Evolutionary conservation across 306 rosid species (phyloP).

Genomic region (Glycyrrhiza uralensis): DNA sequence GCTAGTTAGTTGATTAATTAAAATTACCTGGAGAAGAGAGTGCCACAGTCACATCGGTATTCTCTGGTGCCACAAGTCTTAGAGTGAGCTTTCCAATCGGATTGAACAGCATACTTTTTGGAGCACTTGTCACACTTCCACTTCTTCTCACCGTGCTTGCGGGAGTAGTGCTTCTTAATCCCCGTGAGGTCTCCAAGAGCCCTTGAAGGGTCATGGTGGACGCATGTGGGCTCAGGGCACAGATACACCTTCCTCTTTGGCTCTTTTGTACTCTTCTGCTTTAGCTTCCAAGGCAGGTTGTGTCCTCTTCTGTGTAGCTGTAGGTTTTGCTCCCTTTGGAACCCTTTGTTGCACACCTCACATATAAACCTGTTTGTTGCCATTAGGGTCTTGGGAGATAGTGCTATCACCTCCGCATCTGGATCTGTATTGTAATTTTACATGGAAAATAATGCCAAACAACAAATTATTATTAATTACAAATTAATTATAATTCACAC

Average conservation of each 20-base stretch:
- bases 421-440: slow-evolving; percentile 60
- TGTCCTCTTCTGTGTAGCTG: slow-evolving; percentile 99
- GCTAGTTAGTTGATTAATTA: too few relatives aligned
- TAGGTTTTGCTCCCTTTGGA: slow-evolving; percentile 92
- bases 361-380: slow-evolving; percentile 98
- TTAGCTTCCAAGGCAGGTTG: slow-evolving; percentile 93
- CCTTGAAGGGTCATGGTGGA: slow-evolving; percentile 89
- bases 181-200: slow-evolving; percentile 95
- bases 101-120: slow-evolving; percentile 81
- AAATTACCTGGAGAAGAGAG: slow-evolving; percentile 94
- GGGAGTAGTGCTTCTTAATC: slow-evolving; percentile 73
- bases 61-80: slow-evolving; percentile 83
- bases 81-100: slow-evolving; percentile 90
- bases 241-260: slow-evolving; percentile 87
- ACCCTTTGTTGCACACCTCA: slow-evolving; percentile 97
- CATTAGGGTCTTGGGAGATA: slow-evolving; percentile 96
- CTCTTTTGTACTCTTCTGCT: slow-evolving; percentile 84
- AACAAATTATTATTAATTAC: slow-evolving; percentile 34
- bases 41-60: slow-evolving; percentile 81
- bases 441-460: slow-evolving; percentile 53
- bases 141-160: slow-evolving; percentile 86
- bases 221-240: slow-evolving; percentile 93
- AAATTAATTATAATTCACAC: too few relatives aligned
- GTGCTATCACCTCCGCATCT: slow-evolving; percentile 93
- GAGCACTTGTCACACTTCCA: slow-evolving; percentile 94